Evolutionary conservation across 129 eudicot genomes (phyloP).

Genomic region (Helianthus annuus): HanXRQr2.0-SUNRISE NC_035434.2:142723693-142724192

Average conservation of each 20-base stretch:
- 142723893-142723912: constrained; percentile 81
- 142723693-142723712: constrained; percentile 79
- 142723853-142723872: constrained; percentile 76
- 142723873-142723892: constrained; percentile 83
- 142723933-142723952: constrained; percentile 92
- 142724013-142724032: constrained; percentile 91
- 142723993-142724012: constrained; percentile 91
- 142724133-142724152: constrained; percentile 67
- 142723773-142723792: constrained; percentile 75
- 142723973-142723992: constrained; percentile 89
- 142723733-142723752: constrained; percentile 59
- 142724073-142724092: constrained; percentile 88
- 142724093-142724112: constrained; percentile 85
- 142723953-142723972: constrained; percentile 72
- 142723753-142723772: constrained; percentile 57
- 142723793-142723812: constrained; percentile 97
- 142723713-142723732: constrained; percentile 57
- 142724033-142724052: constrained; percentile 75
- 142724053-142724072: constrained; percentile 57
- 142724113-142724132: constrained; percentile 72
- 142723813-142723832: constrained; percentile 74
- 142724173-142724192: constrained; percentile 80
- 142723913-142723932: constrained; percentile 90
- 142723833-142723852: constrained; percentile 74
- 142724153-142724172: constrained; percentile 74